A percentile compares a stretch with the other conserved stretches of the same genome.
Evolutionary conservation across 2,329 filamentous ascomycete genomes (phyloP).

Genomic region (Cercospora zeina): DNA sequence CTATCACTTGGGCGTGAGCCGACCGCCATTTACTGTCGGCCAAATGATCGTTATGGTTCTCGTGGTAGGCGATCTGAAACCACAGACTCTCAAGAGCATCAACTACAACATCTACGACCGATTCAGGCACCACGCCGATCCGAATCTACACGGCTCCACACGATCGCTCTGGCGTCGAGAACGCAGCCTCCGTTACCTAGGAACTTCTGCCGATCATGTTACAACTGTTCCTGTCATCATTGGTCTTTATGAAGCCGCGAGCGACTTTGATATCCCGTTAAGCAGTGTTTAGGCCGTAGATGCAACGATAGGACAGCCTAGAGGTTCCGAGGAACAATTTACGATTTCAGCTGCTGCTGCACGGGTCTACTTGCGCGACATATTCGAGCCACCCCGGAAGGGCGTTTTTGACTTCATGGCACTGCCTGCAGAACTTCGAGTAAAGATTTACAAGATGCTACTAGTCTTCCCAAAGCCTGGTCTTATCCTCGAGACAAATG

Average conservation of each 20-base stretch:
- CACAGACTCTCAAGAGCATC: not conserved
- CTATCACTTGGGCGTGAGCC: not conserved
- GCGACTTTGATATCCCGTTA: not conserved
- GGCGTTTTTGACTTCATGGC: not conserved
- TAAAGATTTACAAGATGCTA: not conserved
- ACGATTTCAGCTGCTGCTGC: not conserved
- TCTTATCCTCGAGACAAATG: not conserved
- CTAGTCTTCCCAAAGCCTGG: not conserved
- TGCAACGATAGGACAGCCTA: no score
- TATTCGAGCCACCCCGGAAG: not conserved
- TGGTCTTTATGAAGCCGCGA: not conserved
- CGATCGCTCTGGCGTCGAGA: not conserved
- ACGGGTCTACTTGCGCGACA: not conserved
- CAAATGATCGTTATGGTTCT: not conserved
- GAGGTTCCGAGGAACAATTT: not conserved
- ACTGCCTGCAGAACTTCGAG: not conserved
- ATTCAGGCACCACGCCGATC: not conserved
- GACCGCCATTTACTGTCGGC: not conserved
- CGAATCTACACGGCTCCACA: not conserved
- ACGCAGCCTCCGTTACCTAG: no score
- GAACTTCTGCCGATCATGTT: no score
- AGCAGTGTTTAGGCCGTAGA: not conserved
- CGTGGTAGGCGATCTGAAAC: not conserved
- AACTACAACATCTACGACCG: not conserved
- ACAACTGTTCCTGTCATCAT: not conserved